These are phyloP conservation scores for Nepenthes alata DNA, from an alignment of 179 eudicot genomes.

Conservation along the genomic window DNA sequence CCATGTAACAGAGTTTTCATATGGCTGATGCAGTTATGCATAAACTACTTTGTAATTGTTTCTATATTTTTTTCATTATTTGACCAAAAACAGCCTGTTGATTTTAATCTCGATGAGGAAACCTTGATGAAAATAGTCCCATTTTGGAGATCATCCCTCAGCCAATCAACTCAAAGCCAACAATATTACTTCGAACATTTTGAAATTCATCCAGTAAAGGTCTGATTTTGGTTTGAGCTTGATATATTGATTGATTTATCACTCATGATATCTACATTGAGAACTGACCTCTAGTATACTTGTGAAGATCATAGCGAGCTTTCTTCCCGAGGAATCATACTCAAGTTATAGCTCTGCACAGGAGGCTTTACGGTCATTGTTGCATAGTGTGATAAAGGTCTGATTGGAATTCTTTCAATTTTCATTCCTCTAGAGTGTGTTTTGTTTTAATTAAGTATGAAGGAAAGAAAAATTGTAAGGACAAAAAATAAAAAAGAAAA, in stretches of 20 bases:
- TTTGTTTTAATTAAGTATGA: too few species aligned
- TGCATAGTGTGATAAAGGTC: conserved; percentile 92
- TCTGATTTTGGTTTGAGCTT: conserved; percentile 19
- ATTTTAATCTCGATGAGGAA: conserved; percentile 89
- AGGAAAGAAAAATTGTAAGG: too few species aligned
- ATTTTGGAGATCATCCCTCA: conserved; percentile 87
- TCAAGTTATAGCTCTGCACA: conserved; percentile 80
- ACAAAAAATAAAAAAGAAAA: too few species aligned
- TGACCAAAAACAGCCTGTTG: conserved; percentile 53
- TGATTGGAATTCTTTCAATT: conserved; percentile 3
- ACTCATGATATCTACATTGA: conserved; percentile 1
- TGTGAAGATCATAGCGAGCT: conserved; percentile 77
- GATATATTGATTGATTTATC: conserved; percentile 1
- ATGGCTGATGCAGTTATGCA: too few species aligned
- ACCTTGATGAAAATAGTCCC: conserved; percentile 82
- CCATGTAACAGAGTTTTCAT: too few species aligned
- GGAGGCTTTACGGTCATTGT: conserved; percentile 75
- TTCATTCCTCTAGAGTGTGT: not conserved
- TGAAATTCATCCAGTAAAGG: conserved; percentile 97
- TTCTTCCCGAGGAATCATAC: conserved; percentile 84
- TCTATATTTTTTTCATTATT: not conserved
- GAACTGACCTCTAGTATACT: conserved; percentile 13
- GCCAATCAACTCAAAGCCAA: conserved; percentile 55
- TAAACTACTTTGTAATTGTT: too few species aligned
- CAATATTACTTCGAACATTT: conserved; percentile 95